These are phyloP conservation scores for Aspergillus hiratsukae DNA, from an alignment of 2,329 filamentous ascomycete genomes.

Conservation along the genomic window DNA sequence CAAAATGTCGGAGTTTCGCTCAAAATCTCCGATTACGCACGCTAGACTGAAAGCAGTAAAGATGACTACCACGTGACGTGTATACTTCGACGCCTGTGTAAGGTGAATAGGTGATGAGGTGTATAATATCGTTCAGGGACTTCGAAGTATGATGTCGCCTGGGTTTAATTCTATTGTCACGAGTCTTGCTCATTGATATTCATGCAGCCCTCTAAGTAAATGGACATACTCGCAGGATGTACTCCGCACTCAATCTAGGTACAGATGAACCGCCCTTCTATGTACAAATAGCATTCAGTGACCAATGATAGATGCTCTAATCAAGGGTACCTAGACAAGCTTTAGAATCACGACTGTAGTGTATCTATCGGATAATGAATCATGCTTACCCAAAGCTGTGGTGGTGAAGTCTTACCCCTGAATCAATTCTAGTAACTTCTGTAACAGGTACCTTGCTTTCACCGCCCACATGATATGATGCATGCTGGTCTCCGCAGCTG, in stretches of 20 bases:
- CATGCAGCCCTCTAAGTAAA: neutral
- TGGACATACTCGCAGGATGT: neutral
- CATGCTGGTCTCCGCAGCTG: conserved; percentile 12
- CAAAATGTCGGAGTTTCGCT: conserved; percentile 14
- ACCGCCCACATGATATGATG: conserved; percentile 32
- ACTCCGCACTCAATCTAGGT: neutral
- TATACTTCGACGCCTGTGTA: neutral
- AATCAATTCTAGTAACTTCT: conserved; percentile 23
- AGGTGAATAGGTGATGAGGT: neutral
- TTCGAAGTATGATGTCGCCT: neutral
- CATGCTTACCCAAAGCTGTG: neutral
- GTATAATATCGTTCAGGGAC: neutral
- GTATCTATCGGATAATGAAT: neutral
- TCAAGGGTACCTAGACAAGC: neutral
- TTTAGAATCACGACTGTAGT: neutral
- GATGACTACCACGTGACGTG: conserved; percentile 17
- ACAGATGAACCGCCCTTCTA: neutral
- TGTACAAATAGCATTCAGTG: neutral
- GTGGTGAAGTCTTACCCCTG: neutral
- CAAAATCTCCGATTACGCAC: conserved; percentile 10
- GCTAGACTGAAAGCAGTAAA: conserved; percentile 16
- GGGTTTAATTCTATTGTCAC: neutral
- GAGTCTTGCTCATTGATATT: neutral
- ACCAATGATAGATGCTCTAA: neutral
- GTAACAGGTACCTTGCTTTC: conserved; percentile 5